Base-by-base conservation (phyloP, 768 basidiomycete species). In the Gyrodon lividus region DNA sequence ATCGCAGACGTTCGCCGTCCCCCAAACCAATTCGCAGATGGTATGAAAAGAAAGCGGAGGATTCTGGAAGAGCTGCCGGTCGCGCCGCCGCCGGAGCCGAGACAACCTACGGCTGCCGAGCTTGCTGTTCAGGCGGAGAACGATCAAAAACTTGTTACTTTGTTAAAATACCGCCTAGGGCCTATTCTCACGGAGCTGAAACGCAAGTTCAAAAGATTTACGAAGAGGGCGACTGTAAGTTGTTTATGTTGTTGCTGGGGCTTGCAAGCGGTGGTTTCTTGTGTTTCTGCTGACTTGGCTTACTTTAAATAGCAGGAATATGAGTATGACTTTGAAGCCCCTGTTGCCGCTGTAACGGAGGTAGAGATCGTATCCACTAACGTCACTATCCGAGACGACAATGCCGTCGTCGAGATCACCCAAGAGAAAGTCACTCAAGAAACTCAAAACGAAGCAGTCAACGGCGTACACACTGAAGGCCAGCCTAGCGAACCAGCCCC, bases 181-280 rank as follows among this genome's bases (percentile, higher is more conserved):
- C 89, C 89, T 1, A 86, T 98, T 44, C 72, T 98, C 46, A 81
- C 80, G 2, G 93, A 98, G 65, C 73, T 99, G 59, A 93, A 92
- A 74, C 82, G 91, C 67, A 93, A 94, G 72, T 94, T 87, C 67
- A 92, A 93, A 76, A 78, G 88, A 58, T 95, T 97, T 64, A 87
- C 84, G 0, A 92, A 92, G 71, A 73, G 79, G 33, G 87, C 89
- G 38, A 76, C 75, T 54, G 93, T 94, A 59, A 64, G 85, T 74
- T 20, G 16, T 46, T 50, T 43, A n/a, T 46, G 46, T 16, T 17
- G 33, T 35, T 12, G 22, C 26, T 42, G 24, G 19, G 23, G 0
- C 28, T 28, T 5, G 28, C 28, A 28, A 28, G 10, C 28, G 10
- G 22, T 41, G 16, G 45, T 28, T 1, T 2, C 2, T 6, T 52